Evolutionary conservation across 345 rosid genomes (phyloP).

Genomic region (Alliaria petiolata): DNA sequence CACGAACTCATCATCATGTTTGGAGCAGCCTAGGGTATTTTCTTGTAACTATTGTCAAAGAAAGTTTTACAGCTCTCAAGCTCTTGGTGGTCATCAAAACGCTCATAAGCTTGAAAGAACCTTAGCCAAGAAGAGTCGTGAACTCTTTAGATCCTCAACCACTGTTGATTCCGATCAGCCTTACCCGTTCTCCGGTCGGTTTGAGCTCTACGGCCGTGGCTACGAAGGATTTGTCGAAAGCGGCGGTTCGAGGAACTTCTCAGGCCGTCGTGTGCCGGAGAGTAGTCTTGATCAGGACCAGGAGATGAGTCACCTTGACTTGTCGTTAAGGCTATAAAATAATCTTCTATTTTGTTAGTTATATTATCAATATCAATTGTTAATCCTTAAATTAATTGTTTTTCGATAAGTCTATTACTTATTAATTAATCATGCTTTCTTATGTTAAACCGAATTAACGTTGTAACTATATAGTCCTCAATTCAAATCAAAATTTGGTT

Average conservation of each 20-base stretch:
- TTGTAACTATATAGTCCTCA: conserved; percentile 23
- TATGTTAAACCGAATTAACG: conserved; percentile 4
- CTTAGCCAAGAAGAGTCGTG: conserved; percentile 81
- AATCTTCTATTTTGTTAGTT: conserved; percentile 13
- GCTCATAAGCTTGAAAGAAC: conserved; percentile 95
- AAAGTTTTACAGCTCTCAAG: conserved; percentile 93
- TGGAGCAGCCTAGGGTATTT: conserved; percentile 55
- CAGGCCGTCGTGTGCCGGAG: conserved; percentile 36
- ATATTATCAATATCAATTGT: conserved; percentile 19
- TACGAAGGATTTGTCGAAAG: conserved; percentile 37
- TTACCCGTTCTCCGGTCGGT: conserved; percentile 28
- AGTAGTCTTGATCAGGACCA: conserved; percentile 56
- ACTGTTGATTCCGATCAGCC: conserved; percentile 20
- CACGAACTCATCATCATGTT: conserved; percentile 40
- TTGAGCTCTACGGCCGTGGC: conserved; percentile 40
- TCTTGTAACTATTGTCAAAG: conserved; percentile 94
- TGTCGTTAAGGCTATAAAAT: conserved; percentile 70
- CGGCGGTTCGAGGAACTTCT: conserved; percentile 38
- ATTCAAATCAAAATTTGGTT: conserved; percentile 19
- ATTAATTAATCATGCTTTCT: not conserved
- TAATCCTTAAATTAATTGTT: conserved; percentile 1
- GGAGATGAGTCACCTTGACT: conserved; percentile 66
- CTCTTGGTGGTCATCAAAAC: conserved; percentile 99
- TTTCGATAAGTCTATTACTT: not conserved
- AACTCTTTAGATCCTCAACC: conserved; percentile 30